Evolutionary conservation across 1,284 basidiomycete species (phyloP).

Genomic region (Salmacisia buchloeana): DNA sequence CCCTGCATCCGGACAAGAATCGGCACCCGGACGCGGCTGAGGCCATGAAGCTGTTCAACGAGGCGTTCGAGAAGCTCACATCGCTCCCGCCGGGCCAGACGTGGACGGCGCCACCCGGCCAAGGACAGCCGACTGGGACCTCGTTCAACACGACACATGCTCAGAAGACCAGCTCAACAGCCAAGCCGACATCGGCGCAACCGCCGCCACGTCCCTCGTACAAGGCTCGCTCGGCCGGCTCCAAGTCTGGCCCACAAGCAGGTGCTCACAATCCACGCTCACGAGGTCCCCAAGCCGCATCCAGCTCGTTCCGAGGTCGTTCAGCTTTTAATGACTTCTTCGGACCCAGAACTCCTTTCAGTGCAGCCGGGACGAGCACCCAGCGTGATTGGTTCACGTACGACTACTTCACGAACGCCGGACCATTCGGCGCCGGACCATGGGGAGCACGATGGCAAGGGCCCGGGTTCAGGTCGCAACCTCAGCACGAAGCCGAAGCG

Average conservation of each 20-base stretch:
- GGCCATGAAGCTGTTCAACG: conserved; percentile 9
- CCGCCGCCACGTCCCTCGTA: too few species aligned
- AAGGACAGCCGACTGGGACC: neutral
- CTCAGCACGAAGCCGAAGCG: neutral
- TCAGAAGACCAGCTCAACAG: too few species aligned
- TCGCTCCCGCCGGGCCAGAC: neutral
- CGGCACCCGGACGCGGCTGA: conserved; percentile 2
- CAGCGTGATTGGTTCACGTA: neutral
- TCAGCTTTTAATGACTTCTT: neutral
- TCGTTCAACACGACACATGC: too few species aligned
- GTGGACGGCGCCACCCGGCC: neutral
- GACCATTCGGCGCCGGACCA: neutral
- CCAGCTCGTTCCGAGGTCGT: neutral
- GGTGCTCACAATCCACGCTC: neutral
- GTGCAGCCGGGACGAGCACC: neutral
- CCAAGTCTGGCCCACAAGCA: too few species aligned
- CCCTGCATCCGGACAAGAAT: conserved; percentile 4
- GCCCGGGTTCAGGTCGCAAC: neutral
- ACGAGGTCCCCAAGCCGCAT: neutral
- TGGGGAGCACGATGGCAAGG: neutral
- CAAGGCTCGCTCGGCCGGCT: too few species aligned
- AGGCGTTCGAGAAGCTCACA: conserved; percentile 2
- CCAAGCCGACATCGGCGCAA: too few species aligned
- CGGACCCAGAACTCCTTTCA: neutral
- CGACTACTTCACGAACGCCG: conserved; percentile 2